Base-by-base conservation (phyloP, 2,329 filamentous ascomycete genomes). In the Calycina marina region DNA sequence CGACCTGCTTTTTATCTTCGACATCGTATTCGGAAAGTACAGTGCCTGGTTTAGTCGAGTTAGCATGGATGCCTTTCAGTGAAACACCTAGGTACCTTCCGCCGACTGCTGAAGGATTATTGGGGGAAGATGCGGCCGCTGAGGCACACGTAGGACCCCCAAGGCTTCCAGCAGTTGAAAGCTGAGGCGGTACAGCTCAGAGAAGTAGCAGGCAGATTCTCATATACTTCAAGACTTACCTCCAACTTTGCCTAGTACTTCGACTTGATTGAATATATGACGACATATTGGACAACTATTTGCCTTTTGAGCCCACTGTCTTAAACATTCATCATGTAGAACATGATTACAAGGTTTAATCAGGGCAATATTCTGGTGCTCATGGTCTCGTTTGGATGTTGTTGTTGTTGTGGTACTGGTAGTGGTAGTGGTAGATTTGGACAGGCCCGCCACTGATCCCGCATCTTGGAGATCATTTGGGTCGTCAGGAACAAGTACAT, bases 231-330 rank as follows among this genome's bases (percentile, higher is more conserved):
- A 36, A 28, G 36, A 64, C 72, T 59, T 69, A 90, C 84, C 83
- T 65, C 83, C 80, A 49, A 85, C 60, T 45, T 68, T 72, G 51
- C 80, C 73, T 56, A 79, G 79, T 40, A 98, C 75, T 53, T 90
- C 75, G 44, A 98, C 86, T 47, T 78, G 62, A 57, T 96, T 88
- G 62, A 98, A 96, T 41, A 70, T 74, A 48, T 83, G 80, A 45
- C 90, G 81, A 59, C 90, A 98, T 56, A 98, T 93, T 28, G 90
- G 90, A 57, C 90, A 98, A 54, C 86, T 94, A 59, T 96, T 98
- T 42, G 90, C 88, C 56, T 92, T 80, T 58, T 92, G 83, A 28
- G 88, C 84, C 90, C 90, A 98, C 46, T 85, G 83, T 47, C 80
- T 79, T 45, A 98, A 68, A 57, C 90, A 98, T 32, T 79, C 75